These are phyloP conservation scores for Friedmanniomyces endolithicus DNA, from an alignment of 495 filamentous ascomycete species.

Conservation along the genomic window DNA sequence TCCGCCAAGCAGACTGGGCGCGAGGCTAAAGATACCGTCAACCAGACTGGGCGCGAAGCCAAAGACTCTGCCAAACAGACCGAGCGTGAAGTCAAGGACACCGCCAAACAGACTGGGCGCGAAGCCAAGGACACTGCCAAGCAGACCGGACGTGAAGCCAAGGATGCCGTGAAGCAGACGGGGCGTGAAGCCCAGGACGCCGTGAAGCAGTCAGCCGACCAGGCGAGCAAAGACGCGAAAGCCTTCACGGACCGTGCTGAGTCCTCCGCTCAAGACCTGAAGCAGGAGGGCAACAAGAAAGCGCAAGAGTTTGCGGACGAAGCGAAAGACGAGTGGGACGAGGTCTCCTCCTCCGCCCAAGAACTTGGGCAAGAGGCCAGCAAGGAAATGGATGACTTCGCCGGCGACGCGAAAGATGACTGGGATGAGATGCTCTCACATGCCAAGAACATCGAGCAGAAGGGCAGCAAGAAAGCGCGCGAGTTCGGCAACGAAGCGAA, in stretches of 20 bases:
- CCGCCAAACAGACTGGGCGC: neutral
- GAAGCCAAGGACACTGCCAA: neutral
- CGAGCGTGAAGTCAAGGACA: neutral
- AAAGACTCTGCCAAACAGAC: neutral
- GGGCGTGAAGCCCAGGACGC: neutral
- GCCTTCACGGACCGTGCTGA: conserved; percentile 6
- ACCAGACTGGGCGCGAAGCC: neutral
- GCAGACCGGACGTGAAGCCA: neutral
- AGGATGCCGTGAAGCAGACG: neutral
- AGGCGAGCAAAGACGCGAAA: neutral
- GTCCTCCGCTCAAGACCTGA: neutral
- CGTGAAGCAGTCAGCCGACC: neutral
- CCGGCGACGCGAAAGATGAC: too few species aligned
- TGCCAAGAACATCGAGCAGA: neutral
- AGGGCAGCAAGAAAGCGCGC: neutral
- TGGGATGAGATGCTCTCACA: too few species aligned
- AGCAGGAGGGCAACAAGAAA: neutral
- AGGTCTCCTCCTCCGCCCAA: too few species aligned
- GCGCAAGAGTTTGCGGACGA: neutral
- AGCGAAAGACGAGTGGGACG: neutral
- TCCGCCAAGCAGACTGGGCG: neutral
- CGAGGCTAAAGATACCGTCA: neutral
- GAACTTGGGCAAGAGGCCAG: neutral
- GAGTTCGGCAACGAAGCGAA: conserved; percentile 2
- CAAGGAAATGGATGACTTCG: neutral